A percentile compares a stretch with the other conserved stretches of the same genome.
phyloP scores from a whole-genome alignment of 1,139 yeast species.

The Kurtzmaniella quercitrusa region DNA sequence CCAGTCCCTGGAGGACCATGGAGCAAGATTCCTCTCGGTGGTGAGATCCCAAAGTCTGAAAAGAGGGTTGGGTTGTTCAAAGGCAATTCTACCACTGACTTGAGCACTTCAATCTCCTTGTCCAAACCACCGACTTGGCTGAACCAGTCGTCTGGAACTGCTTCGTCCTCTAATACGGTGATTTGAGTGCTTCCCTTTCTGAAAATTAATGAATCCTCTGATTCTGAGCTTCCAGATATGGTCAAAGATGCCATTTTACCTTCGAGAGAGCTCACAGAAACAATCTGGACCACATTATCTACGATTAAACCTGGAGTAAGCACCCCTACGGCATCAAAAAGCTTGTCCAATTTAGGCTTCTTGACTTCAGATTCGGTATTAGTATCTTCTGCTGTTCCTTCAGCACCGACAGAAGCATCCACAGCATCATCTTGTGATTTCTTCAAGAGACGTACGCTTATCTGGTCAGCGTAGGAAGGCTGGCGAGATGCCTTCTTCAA shows the following conservation, averaged over 20 bases:
- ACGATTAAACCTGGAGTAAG: slow-evolving; percentile 50
- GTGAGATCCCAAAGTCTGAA: slow-evolving; percentile 78
- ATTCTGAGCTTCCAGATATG: slow-evolving; percentile 4
- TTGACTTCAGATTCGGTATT: not conserved
- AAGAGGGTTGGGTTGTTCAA: slow-evolving; percentile 73
- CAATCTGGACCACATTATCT: slow-evolving; percentile 7
- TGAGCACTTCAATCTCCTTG: slow-evolving; percentile 56
- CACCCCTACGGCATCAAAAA: slow-evolving; percentile 48
- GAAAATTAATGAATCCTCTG: slow-evolving; percentile 23
- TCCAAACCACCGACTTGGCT: slow-evolving; percentile 71
- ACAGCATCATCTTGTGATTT: slow-evolving; percentile 8
- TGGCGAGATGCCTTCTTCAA: slow-evolving; percentile 42
- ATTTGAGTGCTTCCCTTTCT: slow-evolving; percentile 34
- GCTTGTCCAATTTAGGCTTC: slow-evolving; percentile 23
- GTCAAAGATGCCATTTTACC: slow-evolving; percentile 11
- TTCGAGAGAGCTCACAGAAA: not conserved
- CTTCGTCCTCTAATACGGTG: slow-evolving; percentile 5
- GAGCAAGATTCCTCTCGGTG: slow-evolving; percentile 84
- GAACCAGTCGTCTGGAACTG: not conserved
- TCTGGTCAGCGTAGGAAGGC: slow-evolving; percentile 45
- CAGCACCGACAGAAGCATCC: not conserved
- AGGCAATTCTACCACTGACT: slow-evolving; percentile 75
- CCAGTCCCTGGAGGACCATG: slow-evolving; percentile 99
- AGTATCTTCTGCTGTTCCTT: too few species aligned
- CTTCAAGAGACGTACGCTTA: slow-evolving; percentile 13